phyloP scores from a whole-genome alignment of 2,329 filamentous ascomycete species.

The Hypoxylon sp. region DNA sequence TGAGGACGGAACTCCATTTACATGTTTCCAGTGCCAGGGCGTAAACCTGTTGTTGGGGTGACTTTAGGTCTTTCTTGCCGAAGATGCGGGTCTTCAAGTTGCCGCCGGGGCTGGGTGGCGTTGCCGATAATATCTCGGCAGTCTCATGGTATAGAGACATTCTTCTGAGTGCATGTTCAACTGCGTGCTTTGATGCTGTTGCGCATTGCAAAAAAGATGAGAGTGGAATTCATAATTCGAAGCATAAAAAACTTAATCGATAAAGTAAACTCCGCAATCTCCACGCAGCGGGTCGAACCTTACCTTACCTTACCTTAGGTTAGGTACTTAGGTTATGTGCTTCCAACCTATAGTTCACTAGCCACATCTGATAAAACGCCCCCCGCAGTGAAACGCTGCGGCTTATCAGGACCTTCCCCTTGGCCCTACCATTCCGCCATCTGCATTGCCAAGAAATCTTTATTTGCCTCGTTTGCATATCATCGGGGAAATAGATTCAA shows the following conservation, averaged over 20 bases:
- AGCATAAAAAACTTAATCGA: constrained; percentile 14
- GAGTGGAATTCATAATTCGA: background rate
- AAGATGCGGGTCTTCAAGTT: constrained; percentile 92
- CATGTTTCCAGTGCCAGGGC: constrained; percentile 87
- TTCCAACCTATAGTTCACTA: constrained; percentile 2
- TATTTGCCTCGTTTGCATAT: background rate
- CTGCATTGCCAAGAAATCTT: constrained; percentile 6
- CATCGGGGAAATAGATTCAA: constrained; percentile 11
- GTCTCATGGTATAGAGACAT: constrained; percentile 99
- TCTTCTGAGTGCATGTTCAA: constrained; percentile 37
- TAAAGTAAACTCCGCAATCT: constrained; percentile 22
- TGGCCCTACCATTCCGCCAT: background rate
- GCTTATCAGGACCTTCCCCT: background rate
- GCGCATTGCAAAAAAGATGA: background rate
- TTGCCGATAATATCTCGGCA: constrained; percentile 77
- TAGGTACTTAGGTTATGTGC: background rate
- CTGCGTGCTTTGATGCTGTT: constrained; percentile 12
- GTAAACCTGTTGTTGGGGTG: constrained; percentile 85
- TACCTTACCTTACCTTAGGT: background rate
- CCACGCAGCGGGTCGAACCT: constrained; percentile 1
- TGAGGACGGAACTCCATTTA: constrained; percentile 90
- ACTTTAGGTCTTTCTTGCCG: constrained; percentile 79
- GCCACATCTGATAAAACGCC: background rate
- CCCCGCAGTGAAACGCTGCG: background rate
- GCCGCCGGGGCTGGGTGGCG: constrained; percentile 76